Evolutionary conservation across 176 grass and related monocot species (phyloP).

Genomic region (Tillandsia leiboldiana): DNA sequence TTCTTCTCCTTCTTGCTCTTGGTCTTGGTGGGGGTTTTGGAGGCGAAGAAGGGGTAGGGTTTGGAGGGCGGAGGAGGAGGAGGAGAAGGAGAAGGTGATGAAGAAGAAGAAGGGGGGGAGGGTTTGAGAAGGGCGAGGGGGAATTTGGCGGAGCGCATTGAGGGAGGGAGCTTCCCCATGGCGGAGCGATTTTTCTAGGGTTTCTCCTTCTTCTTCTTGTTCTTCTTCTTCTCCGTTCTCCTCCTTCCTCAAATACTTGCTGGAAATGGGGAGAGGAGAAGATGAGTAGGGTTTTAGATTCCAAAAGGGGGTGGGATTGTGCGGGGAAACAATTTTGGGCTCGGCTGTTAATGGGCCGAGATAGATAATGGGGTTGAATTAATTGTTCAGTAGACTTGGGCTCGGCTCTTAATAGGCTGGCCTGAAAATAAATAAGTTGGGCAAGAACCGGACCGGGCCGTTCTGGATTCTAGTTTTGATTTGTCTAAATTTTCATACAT

Average conservation of each 20-base stretch:
- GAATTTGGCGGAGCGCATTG: conserved; percentile 51
- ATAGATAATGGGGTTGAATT: too few relatives aligned
- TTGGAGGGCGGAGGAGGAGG: neutral
- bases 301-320: too few relatives aligned
- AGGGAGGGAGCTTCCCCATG: conserved; percentile 53
- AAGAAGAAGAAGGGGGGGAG: conserved; percentile 12
- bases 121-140: conserved; percentile 27
- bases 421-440: too few relatives aligned
- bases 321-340: too few relatives aligned
- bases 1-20: neutral
- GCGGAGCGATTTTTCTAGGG: neutral
- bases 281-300: neutral
- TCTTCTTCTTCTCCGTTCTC: neutral
- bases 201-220: neutral
- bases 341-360: too few relatives aligned
- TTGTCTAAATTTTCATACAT: too few relatives aligned
- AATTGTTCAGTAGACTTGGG: too few relatives aligned
- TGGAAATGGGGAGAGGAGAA: neutral
- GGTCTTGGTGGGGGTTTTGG: neutral
- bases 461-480: too few relatives aligned
- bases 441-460: too few relatives aligned
- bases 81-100: neutral
- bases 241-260: neutral
- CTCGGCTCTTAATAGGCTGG: too few relatives aligned
- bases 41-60: conserved; percentile 1